Percentiles rank a stretch among this genome's conserved stretches.
Conservation (phyloP, 2,329 filamentous ascomycete species). For the Dothidotthia symphoricarpi region DNA sequence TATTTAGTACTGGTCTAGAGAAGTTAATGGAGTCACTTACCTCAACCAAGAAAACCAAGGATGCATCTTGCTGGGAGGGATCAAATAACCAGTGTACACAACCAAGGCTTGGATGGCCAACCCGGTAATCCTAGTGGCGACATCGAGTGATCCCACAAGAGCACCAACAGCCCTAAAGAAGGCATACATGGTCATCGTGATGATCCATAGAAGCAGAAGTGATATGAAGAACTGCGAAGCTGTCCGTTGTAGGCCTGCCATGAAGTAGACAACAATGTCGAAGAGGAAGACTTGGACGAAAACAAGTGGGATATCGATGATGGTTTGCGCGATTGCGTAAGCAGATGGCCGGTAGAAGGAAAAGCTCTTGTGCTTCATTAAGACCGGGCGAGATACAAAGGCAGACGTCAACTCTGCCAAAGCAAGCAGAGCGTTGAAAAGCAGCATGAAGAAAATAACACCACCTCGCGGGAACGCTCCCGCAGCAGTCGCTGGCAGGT, state of each 20-base stretch:
- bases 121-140: conserved; percentile 43
- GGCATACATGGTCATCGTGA: conserved; percentile 47
- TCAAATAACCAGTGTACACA: conserved; percentile 44
- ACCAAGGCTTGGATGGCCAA: conserved; percentile 43
- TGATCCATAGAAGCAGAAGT: conserved; percentile 61
- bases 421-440: conserved; percentile 63
- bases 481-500: conserved; percentile 52
- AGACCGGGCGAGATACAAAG: conserved; percentile 62
- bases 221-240: conserved; percentile 63
- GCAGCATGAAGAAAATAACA: conserved; percentile 60
- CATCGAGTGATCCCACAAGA: conserved; percentile 37
- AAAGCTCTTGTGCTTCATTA: conserved; percentile 69
- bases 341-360: conserved; percentile 65
- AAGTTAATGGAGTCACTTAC: too few relatives aligned
- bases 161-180: conserved; percentile 43
- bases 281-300: conserved; percentile 60
- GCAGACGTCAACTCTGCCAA: conserved; percentile 61
- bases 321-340: conserved; percentile 58
- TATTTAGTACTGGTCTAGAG: too few relatives aligned
- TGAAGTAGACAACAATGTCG: conserved; percentile 62
- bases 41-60: conserved; percentile 43
- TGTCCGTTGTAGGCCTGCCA: conserved; percentile 56
- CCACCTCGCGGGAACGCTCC: conserved; percentile 61
- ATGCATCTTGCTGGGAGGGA: conserved; percentile 43
- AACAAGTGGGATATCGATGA: conserved; percentile 58